phyloP scores from a whole-genome alignment of 1,284 basidiomycete species.

The Puccinia horiana region DNA sequence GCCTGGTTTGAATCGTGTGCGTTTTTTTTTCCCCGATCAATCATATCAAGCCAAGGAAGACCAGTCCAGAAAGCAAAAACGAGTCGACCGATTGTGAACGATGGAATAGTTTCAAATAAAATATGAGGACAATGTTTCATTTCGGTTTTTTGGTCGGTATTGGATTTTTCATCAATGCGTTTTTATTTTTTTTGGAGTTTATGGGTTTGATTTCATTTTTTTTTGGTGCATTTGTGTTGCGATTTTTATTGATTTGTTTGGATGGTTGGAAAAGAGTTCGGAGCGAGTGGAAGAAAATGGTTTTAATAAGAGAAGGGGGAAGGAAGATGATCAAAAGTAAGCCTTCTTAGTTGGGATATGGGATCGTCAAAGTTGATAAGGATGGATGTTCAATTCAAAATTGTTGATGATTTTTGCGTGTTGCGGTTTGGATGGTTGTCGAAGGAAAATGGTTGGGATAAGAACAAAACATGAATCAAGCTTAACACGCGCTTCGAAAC shows the following conservation, averaged over 20 bases:
- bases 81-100: not conserved
- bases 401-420: not conserved
- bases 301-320: not conserved
- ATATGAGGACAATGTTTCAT: not conserved
- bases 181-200: not conserved
- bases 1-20: not conserved
- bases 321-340: constrained; percentile 14
- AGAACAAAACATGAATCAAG: constrained; percentile 36
- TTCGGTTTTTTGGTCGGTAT: not conserved
- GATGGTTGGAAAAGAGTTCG: not conserved
- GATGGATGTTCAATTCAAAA: not conserved
- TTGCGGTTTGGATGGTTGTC: not conserved
- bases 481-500: constrained; percentile 13
- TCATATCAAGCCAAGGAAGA: not conserved
- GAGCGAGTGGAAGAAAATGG: not conserved
- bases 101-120: not conserved
- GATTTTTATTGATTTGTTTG: not conserved
- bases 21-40: not conserved
- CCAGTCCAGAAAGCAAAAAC: not conserved
- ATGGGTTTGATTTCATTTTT: not conserved
- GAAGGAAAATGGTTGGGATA: not conserved
- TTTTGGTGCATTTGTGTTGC: not conserved
- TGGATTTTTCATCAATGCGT: constrained; percentile 8
- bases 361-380: constrained; percentile 3
- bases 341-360: constrained; percentile 14